Evolutionary conservation across 805 yeast species (phyloP).

Genomic region (Metschnikowia cubensis): DNA sequence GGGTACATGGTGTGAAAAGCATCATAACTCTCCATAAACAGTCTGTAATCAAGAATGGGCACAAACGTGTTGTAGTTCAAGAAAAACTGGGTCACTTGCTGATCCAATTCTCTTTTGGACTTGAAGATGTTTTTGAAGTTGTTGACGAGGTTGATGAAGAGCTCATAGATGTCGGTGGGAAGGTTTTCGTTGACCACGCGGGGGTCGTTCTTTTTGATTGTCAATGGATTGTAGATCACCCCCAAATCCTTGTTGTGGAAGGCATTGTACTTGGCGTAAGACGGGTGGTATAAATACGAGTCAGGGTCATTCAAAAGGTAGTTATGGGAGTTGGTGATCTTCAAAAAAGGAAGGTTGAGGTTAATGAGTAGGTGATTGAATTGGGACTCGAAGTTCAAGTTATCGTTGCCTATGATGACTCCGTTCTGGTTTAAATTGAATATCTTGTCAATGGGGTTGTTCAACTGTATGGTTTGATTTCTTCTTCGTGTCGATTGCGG

Average conservation of each 20-base stretch:
- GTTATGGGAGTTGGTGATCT: slow-evolving; percentile 42
- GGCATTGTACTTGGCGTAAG: slow-evolving; percentile 34
- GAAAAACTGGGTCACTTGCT: slow-evolving; percentile 46
- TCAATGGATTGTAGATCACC: slow-evolving; percentile 38
- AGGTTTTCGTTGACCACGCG: slow-evolving; percentile 17
- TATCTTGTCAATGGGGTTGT: slow-evolving; percentile 44
- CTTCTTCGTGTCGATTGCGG: slow-evolving; percentile 6
- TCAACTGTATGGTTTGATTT: slow-evolving; percentile 24
- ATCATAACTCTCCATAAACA: slow-evolving; percentile 49
- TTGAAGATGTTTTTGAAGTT: slow-evolving; percentile 39
- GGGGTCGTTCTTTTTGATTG: slow-evolving; percentile 18
- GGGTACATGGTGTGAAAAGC: slow-evolving; percentile 47
- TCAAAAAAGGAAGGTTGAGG: slow-evolving; percentile 40
- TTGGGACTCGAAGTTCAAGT: slow-evolving; percentile 43
- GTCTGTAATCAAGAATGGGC: slow-evolving; percentile 52
- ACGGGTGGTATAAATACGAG: slow-evolving; percentile 39
- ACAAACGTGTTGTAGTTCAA: slow-evolving; percentile 50
- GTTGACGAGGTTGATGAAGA: slow-evolving; percentile 41
- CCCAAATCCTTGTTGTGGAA: slow-evolving; percentile 35
- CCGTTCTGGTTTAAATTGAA: slow-evolving; percentile 42
- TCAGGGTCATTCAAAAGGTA: slow-evolving; percentile 39
- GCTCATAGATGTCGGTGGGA: slow-evolving; percentile 40
- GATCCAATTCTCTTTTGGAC: slow-evolving; percentile 41
- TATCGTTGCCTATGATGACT: slow-evolving; percentile 43
- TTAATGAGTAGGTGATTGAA: slow-evolving; percentile 42